phyloP scores from a whole-genome alignment of 352 stramenopile genomes.

The Thalassiosira ordinaria region DNA sequence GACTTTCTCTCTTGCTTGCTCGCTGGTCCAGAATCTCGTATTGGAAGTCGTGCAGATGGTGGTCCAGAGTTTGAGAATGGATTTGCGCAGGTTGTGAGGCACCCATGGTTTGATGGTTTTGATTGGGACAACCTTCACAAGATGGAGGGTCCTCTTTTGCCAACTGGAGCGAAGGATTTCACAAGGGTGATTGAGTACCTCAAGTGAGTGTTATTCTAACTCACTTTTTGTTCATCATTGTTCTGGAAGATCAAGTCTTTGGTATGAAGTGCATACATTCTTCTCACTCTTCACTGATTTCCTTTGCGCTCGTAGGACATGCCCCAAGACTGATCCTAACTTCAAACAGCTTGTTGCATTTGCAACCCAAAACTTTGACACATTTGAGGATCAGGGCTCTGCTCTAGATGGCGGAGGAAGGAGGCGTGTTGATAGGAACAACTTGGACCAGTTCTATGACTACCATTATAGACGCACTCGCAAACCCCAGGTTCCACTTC shows the following conservation, averaged over 20 bases:
- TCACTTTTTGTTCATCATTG: conserved; percentile 1
- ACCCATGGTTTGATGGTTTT: conserved; percentile 96
- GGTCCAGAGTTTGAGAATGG: conserved; percentile 86
- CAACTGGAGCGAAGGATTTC: conserved; percentile 89
- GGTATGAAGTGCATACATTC: conserved; percentile 49
- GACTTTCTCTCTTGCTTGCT: conserved; percentile 90
- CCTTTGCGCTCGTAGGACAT: conserved; percentile 65
- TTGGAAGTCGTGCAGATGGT: conserved; percentile 88
- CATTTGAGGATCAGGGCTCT: conserved; percentile 91
- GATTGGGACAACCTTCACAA: conserved; percentile 91
- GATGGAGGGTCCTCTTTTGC: conserved; percentile 91
- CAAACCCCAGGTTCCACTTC: conserved; percentile 72
- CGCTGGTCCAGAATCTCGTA: conserved; percentile 92
- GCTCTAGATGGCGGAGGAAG: conserved; percentile 59
- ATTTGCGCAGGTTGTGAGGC: conserved; percentile 95
- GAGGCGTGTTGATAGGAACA: conserved; percentile 67
- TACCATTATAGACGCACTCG: conserved; percentile 82
- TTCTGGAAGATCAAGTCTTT: conserved; percentile 35
- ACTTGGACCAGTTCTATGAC: conserved; percentile 85
- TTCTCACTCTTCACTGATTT: conserved; percentile 38
- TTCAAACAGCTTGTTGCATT: conserved; percentile 91
- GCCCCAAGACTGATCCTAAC: conserved; percentile 75
- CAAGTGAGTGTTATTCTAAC: conserved; percentile 79
- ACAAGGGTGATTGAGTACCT: conserved; percentile 91
- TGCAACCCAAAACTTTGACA: conserved; percentile 97